Percentiles rank a stretch among this genome's conserved stretches.
These are phyloP conservation scores for Herpetomonas samuelpessoai DNA, from an alignment of 208 protist species.

Conservation along the genomic window DNA sequence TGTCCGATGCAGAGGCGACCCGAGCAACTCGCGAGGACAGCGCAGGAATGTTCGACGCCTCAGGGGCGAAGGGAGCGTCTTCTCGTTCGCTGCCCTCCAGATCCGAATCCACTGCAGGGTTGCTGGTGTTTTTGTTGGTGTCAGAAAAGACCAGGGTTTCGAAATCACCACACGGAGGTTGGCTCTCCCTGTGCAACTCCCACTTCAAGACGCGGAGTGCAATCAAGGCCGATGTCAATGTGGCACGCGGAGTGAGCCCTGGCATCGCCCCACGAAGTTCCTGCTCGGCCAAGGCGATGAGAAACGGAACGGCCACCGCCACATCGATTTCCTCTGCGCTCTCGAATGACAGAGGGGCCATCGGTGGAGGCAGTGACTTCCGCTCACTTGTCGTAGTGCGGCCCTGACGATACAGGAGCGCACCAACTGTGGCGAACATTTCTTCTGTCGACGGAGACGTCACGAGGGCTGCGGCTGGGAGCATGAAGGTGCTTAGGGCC, in stretches of 20 bases:
- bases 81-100: no score
- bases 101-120: no score
- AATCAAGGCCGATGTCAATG: background rate
- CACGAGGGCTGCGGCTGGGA: constrained; percentile 1
- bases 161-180: no score
- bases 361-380: constrained; percentile 4
- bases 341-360: background rate
- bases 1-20: background rate
- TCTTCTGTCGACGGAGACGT: background rate
- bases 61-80: background rate
- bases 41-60: no score
- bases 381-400: constrained; percentile 19
- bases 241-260: background rate
- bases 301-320: constrained; percentile 12
- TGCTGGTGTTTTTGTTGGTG: no score
- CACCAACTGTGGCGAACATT: constrained; percentile 11
- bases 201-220: background rate
- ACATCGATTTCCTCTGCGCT: constrained; percentile 10
- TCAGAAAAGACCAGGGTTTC: no score
- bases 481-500: constrained; percentile 5
- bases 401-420: constrained; percentile 34
- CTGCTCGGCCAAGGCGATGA: constrained; percentile 29
- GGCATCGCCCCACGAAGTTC: constrained; percentile 20
- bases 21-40: no score
- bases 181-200: no score